These are phyloP conservation scores for Lachnellula hyalina DNA, from an alignment of 2,329 filamentous ascomycete species.

Conservation along the genomic window DNA sequence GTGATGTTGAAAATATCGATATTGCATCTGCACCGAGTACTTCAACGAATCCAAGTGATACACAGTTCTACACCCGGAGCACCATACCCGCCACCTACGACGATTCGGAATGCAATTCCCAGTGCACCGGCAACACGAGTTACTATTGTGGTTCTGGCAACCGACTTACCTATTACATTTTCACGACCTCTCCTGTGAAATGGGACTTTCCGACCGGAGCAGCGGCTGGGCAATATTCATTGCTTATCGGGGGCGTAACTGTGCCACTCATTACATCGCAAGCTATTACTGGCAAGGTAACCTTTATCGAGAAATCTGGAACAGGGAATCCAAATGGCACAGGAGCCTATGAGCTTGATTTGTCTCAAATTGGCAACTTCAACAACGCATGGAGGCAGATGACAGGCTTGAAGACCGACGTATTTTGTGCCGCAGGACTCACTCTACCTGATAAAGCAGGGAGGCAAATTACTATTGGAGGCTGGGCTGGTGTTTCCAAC, in stretches of 20 bases:
- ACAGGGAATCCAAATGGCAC: conserved; percentile 57
- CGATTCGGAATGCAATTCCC: conserved; percentile 15
- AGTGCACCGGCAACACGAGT: conserved; percentile 12
- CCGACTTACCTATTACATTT: conserved; percentile 17
- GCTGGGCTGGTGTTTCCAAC: conserved; percentile 60
- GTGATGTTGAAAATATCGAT: conserved; percentile 15
- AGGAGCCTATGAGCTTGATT: conserved; percentile 61
- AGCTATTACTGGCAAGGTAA: conserved; percentile 54
- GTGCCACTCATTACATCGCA: conserved; percentile 58
- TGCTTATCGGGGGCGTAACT: conserved; percentile 55
- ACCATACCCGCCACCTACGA: conserved; percentile 5
- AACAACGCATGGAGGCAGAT: conserved; percentile 53
- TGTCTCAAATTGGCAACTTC: conserved; percentile 48
- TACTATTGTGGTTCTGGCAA: conserved; percentile 19
- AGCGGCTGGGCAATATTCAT: conserved; percentile 52
- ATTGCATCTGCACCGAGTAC: conserved; percentile 12
- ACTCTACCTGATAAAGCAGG: conserved; percentile 60
- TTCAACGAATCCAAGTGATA: conserved; percentile 13
- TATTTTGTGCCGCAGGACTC: conserved; percentile 61
- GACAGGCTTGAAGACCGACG: conserved; percentile 56
- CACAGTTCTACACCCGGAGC: conserved; percentile 32
- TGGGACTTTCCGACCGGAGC: conserved; percentile 49
- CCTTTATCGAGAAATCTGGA: conserved; percentile 55
- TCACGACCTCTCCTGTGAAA: conserved; percentile 4
- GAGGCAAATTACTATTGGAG: conserved; percentile 59